These are phyloP conservation scores for Alternaria panax DNA, from an alignment of 2,329 filamentous ascomycete species.

Conservation along the genomic window DNA sequence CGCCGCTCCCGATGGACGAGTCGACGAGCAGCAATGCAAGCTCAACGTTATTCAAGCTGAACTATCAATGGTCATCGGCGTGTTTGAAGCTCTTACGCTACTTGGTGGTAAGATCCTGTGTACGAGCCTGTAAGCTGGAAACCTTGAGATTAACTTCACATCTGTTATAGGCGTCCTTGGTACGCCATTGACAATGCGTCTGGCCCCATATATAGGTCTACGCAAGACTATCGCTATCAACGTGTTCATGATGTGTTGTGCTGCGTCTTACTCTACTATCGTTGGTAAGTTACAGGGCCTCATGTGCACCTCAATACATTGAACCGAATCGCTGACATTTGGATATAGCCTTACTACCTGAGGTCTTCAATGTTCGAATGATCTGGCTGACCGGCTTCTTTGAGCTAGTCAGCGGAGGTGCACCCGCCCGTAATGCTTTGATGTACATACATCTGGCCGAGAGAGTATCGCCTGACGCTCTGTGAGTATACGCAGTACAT, in stretches of 20 bases:
- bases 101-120: not conserved
- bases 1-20: not conserved
- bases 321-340: not conserved
- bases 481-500: not conserved
- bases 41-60: not conserved
- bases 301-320: not conserved
- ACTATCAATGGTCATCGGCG: not conserved
- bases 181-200: not conserved
- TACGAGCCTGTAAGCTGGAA: not conserved
- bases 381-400: not conserved
- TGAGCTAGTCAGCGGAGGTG: not conserved
- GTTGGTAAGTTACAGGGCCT: not conserved
- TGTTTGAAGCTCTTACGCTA: not conserved
- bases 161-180: not conserved
- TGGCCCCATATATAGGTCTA: not conserved
- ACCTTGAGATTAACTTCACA: not conserved
- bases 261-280: not conserved
- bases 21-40: not conserved
- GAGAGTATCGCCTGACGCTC: not conserved
- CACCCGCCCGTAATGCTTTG: not conserved
- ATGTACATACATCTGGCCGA: not conserved
- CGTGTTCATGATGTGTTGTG: not conserved
- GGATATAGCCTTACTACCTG: not conserved
- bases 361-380: not conserved
- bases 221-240: not conserved